A percentile compares a stretch with the other conserved stretches of the same genome.
Conservation (phyloP, 805 yeast species). For the Starmerella vaccinii region DNA sequence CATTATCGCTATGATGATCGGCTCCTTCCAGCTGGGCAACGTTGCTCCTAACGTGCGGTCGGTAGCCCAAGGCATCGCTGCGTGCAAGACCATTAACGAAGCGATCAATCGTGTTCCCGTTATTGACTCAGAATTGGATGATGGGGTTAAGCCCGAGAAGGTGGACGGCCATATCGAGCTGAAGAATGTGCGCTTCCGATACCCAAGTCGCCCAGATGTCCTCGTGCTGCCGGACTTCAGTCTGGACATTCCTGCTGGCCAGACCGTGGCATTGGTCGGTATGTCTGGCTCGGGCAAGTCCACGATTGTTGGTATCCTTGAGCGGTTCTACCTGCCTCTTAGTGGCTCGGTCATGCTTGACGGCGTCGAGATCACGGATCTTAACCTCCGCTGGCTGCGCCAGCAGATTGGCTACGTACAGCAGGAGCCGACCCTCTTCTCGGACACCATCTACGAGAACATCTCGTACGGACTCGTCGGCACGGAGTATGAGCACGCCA, state of each 20-base stretch:
- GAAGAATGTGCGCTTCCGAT: constrained; percentile 80
- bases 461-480: constrained; percentile 76
- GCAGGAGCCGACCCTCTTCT: constrained; percentile 90
- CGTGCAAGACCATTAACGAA: constrained; percentile 35
- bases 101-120: constrained; percentile 36
- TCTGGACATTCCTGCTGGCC: constrained; percentile 75
- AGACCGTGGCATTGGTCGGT: constrained; percentile 90
- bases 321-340: constrained; percentile 75
- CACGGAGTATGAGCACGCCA: constrained; percentile 48
- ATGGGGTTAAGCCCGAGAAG: constrained; percentile 24
- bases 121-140: constrained; percentile 31
- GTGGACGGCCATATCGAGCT: constrained; percentile 59
- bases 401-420: constrained; percentile 79
- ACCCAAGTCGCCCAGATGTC: constrained; percentile 66
- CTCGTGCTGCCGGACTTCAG: constrained; percentile 69
- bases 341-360: constrained; percentile 69
- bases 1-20: constrained; percentile 35
- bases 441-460: constrained; percentile 78
- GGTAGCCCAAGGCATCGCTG: constrained; percentile 34
- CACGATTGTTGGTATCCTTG: constrained; percentile 71
- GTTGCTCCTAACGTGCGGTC: constrained; percentile 35
- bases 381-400: constrained; percentile 67
- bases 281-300: constrained; percentile 96
- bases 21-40: constrained; percentile 36
- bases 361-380: constrained; percentile 67